Percentiles rank a stretch among this genome's conserved stretches.
Evolutionary conservation across 1,139 yeast species (phyloP).

Genomic region (Protomyces arabidopsidicola): DNA sequence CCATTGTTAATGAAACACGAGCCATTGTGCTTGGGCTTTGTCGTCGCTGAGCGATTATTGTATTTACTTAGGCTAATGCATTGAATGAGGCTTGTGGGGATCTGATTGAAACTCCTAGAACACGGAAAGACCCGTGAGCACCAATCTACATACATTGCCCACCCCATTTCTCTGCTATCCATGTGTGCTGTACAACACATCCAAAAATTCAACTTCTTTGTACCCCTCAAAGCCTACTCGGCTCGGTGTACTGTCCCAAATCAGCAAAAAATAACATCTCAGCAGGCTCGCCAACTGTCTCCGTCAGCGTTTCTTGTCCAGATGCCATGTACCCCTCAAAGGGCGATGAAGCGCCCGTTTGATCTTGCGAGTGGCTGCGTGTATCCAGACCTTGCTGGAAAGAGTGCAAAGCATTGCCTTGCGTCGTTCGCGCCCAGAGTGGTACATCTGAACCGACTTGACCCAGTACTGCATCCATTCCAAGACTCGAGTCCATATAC

Average conservation of each 20-base stretch:
- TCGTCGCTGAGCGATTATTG: background rate
- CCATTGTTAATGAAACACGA: background rate
- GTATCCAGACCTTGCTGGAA: background rate
- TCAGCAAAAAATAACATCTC: background rate
- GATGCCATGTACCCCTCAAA: background rate
- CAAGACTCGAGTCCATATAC: background rate
- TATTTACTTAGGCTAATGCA: no score
- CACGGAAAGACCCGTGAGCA: no score
- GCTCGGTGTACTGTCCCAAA: background rate
- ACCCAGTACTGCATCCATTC: background rate
- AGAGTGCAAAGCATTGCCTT: background rate
- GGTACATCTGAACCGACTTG: background rate
- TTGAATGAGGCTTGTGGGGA: no score
- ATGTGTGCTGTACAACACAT: no score
- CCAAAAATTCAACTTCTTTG: background rate
- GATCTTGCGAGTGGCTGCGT: background rate
- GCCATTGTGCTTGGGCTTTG: background rate
- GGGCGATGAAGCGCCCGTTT: background rate
- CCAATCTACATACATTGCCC: no score
- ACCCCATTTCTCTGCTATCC: no score
- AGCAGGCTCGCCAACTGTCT: background rate
- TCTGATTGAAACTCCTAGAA: no score
- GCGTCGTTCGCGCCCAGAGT: background rate
- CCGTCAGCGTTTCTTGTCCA: background rate
- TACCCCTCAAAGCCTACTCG: background rate